Percentiles rank a stretch among this genome's conserved stretches.
These are phyloP conservation scores for Amaranthus tricolor DNA, from an alignment of 179 eudicot species.

Conservation along the genomic window DNA sequence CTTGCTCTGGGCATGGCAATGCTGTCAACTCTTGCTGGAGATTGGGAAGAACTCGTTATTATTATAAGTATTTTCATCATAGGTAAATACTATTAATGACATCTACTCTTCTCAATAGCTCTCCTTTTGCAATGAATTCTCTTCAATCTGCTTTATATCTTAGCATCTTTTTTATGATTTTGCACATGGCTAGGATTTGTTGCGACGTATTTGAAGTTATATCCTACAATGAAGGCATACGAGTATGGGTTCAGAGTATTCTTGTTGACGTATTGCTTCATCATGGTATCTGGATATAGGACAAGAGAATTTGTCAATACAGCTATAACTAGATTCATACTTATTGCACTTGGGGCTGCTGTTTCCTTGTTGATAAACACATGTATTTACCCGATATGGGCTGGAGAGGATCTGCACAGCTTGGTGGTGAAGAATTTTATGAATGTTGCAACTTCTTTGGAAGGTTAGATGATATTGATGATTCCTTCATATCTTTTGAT, in stretches of 20 bases:
- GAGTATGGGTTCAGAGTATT: slow-evolving; percentile 95
- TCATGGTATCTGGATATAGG: slow-evolving; percentile 80
- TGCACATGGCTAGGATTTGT: slow-evolving; percentile 47
- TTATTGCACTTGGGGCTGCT: slow-evolving; percentile 79
- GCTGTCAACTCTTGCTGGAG: slow-evolving; percentile 60
- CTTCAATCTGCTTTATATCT: background rate
- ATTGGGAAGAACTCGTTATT: slow-evolving; percentile 65
- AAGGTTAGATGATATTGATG: slow-evolving; percentile 47
- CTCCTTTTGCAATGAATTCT: background rate
- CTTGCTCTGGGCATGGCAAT: slow-evolving; percentile 70
- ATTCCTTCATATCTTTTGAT: slow-evolving; percentile 16
- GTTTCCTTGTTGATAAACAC: slow-evolving; percentile 69
- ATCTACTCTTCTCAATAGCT: background rate
- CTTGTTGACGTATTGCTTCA: slow-evolving; percentile 74
- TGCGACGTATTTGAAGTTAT: slow-evolving; percentile 62
- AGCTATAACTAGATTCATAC: slow-evolving; percentile 71
- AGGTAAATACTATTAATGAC: slow-evolving; percentile 35
- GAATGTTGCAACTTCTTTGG: slow-evolving; percentile 79
- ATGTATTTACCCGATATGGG: slow-evolving; percentile 91
- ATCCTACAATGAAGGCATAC: slow-evolving; percentile 82
- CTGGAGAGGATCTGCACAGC: slow-evolving; percentile 88
- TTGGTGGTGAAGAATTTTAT: slow-evolving; percentile 78
- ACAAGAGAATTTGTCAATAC: slow-evolving; percentile 64
- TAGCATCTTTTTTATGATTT: slow-evolving; percentile 8
- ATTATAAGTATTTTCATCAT: slow-evolving; percentile 53